These are phyloP conservation scores for Apiospora koreana DNA, from an alignment of 2,329 filamentous ascomycete species.

Conservation along the genomic window DNA sequence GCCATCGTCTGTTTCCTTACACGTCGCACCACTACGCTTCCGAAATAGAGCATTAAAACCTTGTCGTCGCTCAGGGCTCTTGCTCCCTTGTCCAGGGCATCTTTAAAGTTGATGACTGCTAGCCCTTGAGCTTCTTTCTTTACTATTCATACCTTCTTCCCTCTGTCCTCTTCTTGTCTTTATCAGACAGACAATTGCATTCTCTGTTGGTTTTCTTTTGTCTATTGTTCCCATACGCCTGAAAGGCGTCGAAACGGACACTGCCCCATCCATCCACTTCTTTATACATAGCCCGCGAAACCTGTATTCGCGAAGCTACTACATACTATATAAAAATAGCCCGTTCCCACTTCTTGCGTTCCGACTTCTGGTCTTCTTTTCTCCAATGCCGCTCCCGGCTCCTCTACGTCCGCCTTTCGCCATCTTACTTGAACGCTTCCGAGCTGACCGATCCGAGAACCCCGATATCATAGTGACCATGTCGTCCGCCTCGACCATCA, in stretches of 20 bases:
- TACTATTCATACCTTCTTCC: background rate
- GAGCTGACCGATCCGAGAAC: slow-evolving; percentile 8
- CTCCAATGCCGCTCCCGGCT: background rate
- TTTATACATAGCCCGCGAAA: background rate
- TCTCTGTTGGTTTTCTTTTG: background rate
- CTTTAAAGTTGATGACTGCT: background rate
- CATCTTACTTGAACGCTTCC: background rate
- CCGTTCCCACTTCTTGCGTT: slow-evolving; percentile 1
- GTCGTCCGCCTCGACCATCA: slow-evolving; percentile 25
- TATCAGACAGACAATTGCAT: background rate
- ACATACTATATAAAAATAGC: slow-evolving; percentile 1
- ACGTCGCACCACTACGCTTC: background rate
- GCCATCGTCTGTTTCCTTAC: background rate
- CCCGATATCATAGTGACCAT: slow-evolving; percentile 21
- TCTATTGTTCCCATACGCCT: background rate
- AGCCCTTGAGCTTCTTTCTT: background rate
- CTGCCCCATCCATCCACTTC: background rate
- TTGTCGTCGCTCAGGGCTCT: background rate
- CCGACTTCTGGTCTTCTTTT: background rate
- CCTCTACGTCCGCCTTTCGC: background rate
- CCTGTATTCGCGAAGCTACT: background rate
- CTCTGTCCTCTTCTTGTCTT: background rate
- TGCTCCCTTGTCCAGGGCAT: background rate
- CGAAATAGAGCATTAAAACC: slow-evolving; percentile 2
- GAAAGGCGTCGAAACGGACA: background rate